Evolutionary conservation across 768 basidiomycete genomes (phyloP).

Genomic region (Suillus ampliporus): DNA sequence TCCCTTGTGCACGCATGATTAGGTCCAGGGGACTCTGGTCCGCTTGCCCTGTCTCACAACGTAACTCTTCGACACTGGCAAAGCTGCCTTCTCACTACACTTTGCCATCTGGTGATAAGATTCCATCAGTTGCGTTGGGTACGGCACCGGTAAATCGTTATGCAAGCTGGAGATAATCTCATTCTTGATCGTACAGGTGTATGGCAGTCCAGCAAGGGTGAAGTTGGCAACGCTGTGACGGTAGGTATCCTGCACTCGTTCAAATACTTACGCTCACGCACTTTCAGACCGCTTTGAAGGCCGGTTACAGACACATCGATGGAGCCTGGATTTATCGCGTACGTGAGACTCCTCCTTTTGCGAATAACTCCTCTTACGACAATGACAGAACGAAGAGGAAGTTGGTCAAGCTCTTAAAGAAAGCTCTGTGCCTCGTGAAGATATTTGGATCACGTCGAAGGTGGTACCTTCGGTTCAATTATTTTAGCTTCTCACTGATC

Average conservation of each 20-base stretch:
- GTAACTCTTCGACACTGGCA: slow-evolving; percentile 26
- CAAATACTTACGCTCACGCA: background rate
- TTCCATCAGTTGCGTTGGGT: slow-evolving; percentile 73
- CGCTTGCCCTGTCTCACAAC: slow-evolving; percentile 24
- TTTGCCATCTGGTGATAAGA: slow-evolving; percentile 69
- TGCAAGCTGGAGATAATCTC: slow-evolving; percentile 6
- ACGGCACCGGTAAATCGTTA: slow-evolving; percentile 13
- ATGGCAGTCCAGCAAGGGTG: slow-evolving; percentile 60
- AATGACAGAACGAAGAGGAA: slow-evolving; percentile 65
- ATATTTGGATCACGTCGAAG: slow-evolving; percentile 74
- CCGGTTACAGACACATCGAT: slow-evolving; percentile 76
- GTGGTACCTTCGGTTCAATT: slow-evolving; percentile 21
- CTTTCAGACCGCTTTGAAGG: slow-evolving; percentile 56
- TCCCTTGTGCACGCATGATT: slow-evolving; percentile 25
- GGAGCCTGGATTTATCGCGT: slow-evolving; percentile 75
- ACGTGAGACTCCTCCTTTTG: slow-evolving; percentile 21
- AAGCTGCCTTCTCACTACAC: slow-evolving; percentile 54
- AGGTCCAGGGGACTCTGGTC: slow-evolving; percentile 26
- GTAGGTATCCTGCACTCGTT: slow-evolving; percentile 30
- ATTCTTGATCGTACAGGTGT: slow-evolving; percentile 48
- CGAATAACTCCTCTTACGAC: slow-evolving; percentile 9
- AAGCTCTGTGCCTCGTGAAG: slow-evolving; percentile 62
- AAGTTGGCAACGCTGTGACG: slow-evolving; percentile 74
- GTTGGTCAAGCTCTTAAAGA: slow-evolving; percentile 66
- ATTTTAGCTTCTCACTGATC: background rate